Percentiles rank a stretch among this genome's conserved stretches.
Conservation (phyloP, 441 rosid species). For the Dalechampia spathulata region DNA sequence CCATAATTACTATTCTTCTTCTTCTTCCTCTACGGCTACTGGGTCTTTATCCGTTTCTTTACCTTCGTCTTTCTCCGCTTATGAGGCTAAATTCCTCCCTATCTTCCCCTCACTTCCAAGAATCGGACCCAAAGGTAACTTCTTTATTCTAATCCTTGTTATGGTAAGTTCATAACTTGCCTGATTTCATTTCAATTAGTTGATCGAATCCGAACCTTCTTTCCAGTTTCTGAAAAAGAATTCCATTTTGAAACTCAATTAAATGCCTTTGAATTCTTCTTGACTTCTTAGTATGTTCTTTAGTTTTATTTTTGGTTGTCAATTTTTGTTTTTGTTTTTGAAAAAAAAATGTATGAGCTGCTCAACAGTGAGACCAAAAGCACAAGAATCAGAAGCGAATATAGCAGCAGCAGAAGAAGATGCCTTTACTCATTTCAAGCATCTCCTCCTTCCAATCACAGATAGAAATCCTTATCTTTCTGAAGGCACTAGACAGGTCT, state of each 20-base stretch:
- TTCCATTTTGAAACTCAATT: no score
- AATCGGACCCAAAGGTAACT: conserved; percentile 33
- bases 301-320: no score
- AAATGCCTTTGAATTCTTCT: no score
- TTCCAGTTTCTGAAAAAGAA: no score
- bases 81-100: no score
- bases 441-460: conserved; percentile 74
- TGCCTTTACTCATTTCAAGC: conserved; percentile 53
- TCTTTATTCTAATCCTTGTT: not conserved
- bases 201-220: no score
- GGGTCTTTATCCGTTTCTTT: conserved; percentile 16
- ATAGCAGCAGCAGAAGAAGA: conserved; percentile 47
- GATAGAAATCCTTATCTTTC: conserved; percentile 82
- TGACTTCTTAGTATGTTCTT: no score
- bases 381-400: conserved; percentile 47
- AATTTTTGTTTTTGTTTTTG: no score
- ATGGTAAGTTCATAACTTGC: not conserved
- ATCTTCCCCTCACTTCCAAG: conserved; percentile 18
- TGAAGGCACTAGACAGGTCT: conserved; percentile 88
- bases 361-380: conserved; percentile 40
- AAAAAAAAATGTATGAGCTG: no score
- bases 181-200: not conserved
- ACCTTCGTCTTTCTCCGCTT: no score
- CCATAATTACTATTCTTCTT: conserved; percentile 13
- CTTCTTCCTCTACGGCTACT: conserved; percentile 6